These are phyloP conservation scores for Ganoderma sinense DNA, from an alignment of 1,284 basidiomycete species.

Conservation along the genomic window DNA sequence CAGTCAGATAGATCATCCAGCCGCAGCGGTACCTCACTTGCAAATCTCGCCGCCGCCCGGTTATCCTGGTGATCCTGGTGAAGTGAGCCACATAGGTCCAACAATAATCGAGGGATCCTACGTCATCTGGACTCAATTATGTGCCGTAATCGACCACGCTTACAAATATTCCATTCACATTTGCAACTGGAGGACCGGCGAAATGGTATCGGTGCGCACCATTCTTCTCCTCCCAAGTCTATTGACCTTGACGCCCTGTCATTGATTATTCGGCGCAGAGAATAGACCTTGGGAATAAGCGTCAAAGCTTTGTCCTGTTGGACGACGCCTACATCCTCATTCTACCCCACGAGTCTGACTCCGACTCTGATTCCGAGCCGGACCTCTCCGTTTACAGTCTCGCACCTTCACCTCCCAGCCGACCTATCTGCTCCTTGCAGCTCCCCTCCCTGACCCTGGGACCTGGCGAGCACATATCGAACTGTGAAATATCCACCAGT, in stretches of 20 bases:
- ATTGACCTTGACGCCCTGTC: too few relatives aligned
- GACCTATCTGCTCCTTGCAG: background rate
- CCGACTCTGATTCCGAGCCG: background rate
- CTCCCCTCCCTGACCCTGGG: background rate
- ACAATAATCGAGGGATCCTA: too few relatives aligned
- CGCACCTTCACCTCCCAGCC: background rate
- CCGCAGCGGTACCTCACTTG: too few relatives aligned
- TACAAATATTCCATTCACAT: background rate
- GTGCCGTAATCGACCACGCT: too few relatives aligned
- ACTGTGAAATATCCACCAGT: too few relatives aligned
- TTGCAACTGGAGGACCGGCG: background rate
- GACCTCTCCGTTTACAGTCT: background rate
- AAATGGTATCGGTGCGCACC: background rate
- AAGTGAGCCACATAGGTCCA: too few relatives aligned
- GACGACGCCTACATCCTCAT: background rate
- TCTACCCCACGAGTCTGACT: background rate
- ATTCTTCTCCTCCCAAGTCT: background rate
- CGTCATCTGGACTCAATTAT: too few relatives aligned
- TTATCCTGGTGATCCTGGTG: too few relatives aligned
- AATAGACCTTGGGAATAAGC: background rate
- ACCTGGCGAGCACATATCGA: too few relatives aligned
- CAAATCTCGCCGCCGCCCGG: too few relatives aligned
- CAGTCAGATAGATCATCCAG: too few relatives aligned
- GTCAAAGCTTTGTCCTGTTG: background rate
- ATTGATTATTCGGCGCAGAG: background rate